These are phyloP conservation scores for Thalassiosira sp. DNA, from an alignment of 352 stramenopile genomes.

Conservation along the genomic window DNA sequence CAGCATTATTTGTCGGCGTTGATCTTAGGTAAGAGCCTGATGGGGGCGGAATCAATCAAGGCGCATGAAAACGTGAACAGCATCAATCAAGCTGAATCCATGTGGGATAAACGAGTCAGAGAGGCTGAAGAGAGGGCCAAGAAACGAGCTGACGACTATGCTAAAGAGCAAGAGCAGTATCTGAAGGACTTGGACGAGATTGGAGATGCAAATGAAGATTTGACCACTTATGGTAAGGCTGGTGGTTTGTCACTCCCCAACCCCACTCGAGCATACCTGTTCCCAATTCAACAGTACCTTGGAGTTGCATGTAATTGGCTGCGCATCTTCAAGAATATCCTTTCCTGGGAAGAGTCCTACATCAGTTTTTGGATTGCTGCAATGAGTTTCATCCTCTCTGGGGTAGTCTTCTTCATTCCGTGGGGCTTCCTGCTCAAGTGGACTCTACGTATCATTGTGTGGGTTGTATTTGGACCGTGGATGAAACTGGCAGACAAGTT, in stretches of 20 bases:
- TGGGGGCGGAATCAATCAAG: conserved; percentile 38
- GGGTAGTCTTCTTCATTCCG: conserved; percentile 66
- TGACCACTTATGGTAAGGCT: conserved; percentile 18
- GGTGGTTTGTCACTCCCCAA: conserved; percentile 41
- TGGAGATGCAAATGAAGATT: conserved; percentile 44
- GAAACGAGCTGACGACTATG: conserved; percentile 46
- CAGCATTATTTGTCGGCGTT: conserved; percentile 56
- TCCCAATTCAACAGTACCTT: conserved; percentile 59
- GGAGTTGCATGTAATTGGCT: conserved; percentile 55
- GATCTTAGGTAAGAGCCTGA: conserved; percentile 39
- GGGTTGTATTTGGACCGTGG: conserved; percentile 68
- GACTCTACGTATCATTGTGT: conserved; percentile 63
- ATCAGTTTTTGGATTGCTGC: conserved; percentile 70
- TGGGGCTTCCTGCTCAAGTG: conserved; percentile 70
- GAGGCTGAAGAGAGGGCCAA: conserved; percentile 52
- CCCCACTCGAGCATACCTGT: conserved; percentile 46
- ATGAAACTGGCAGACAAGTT: conserved; percentile 78
- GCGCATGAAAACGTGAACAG: conserved; percentile 56
- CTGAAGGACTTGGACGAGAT: conserved; percentile 64
- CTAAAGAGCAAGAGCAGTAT: conserved; percentile 56
- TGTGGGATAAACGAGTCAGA: conserved; percentile 55
- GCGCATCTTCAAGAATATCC: conserved; percentile 55
- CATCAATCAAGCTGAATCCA: conserved; percentile 21
- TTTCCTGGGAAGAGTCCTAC: conserved; percentile 72
- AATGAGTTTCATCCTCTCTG: conserved; percentile 45